Conservation (phyloP, 371 early-diverging fungal species). For the Apophysomyces variabilis region DNA sequence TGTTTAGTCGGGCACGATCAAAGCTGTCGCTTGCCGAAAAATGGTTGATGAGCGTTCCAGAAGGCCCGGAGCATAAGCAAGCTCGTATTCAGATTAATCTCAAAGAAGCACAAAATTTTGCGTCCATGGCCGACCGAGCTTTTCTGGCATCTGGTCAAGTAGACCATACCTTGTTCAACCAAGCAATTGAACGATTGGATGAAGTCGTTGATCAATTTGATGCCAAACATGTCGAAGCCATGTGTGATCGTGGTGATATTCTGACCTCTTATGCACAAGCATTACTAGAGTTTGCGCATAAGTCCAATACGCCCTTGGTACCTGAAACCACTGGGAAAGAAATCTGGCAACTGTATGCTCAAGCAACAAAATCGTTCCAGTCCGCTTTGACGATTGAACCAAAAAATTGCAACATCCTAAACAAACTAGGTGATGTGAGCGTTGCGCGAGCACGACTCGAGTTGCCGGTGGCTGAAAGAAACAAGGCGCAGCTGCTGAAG, state of each 20-base stretch:
- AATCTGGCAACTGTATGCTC: constrained; percentile 57
- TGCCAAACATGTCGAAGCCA: constrained; percentile 63
- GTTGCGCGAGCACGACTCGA: constrained; percentile 51
- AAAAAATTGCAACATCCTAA: constrained; percentile 57
- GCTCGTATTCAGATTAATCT: constrained; percentile 52
- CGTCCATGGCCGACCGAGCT: constrained; percentile 62
- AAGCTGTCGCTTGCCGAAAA: constrained; percentile 46
- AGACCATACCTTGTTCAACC: constrained; percentile 50
- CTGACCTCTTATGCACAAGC: constrained; percentile 63
- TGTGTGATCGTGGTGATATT: constrained; percentile 74
- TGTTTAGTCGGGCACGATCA: constrained; percentile 41
- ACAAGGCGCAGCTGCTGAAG: constrained; percentile 54
- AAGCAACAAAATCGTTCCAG: constrained; percentile 57
- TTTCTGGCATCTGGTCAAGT: constrained; percentile 51
- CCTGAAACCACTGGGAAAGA: constrained; percentile 40
- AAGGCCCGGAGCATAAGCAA: constrained; percentile 22
- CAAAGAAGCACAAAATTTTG: constrained; percentile 60
- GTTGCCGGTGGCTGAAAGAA: constrained; percentile 55
- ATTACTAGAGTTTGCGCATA: constrained; percentile 30
- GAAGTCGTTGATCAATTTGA: constrained; percentile 50
- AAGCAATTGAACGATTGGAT: constrained; percentile 52
- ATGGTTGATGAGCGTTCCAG: constrained; percentile 33
- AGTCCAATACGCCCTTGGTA: constrained; percentile 19
- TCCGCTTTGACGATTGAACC: constrained; percentile 55
- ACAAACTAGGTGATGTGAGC: constrained; percentile 66